phyloP scores from a whole-genome alignment of 805 yeast species.

The Barnettozyma vustinii region DNA sequence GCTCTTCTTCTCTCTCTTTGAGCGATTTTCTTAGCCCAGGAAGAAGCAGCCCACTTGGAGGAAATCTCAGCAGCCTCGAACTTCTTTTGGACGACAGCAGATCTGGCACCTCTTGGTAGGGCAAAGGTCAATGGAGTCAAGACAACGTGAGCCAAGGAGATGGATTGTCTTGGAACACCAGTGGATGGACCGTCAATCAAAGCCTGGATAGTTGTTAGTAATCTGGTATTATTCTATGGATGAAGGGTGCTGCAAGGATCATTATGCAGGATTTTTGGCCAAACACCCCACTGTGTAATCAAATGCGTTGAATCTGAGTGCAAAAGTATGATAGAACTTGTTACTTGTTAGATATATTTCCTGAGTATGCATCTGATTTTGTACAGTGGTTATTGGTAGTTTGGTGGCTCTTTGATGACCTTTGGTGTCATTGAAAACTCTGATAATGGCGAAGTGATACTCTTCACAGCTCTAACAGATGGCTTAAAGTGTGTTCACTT shows the following conservation, averaged over 20 bases:
- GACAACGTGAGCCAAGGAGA: slow-evolving; percentile 79
- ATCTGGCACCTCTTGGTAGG: slow-evolving; percentile 93
- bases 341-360: too few relatives aligned
- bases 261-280: background rate
- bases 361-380: background rate
- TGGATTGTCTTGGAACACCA: slow-evolving; percentile 87
- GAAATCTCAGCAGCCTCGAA: slow-evolving; percentile 88
- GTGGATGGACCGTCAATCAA: slow-evolving; percentile 94
- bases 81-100: slow-evolving; percentile 81
- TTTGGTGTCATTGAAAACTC: background rate
- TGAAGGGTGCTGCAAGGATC: background rate
- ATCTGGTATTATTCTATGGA: background rate
- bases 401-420: background rate
- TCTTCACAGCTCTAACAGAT: background rate
- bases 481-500: background rate
- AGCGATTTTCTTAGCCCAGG: slow-evolving; percentile 99
- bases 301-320: too few relatives aligned
- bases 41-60: slow-evolving; percentile 85
- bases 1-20: slow-evolving; percentile 89
- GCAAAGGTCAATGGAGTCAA: slow-evolving; percentile 89
- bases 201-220: slow-evolving; percentile 40
- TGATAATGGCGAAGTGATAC: background rate
- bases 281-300: too few relatives aligned
- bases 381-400: background rate
- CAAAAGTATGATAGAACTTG: too few relatives aligned